These are phyloP conservation scores for Globisporangium radiosum DNA, from an alignment of 352 stramenopile species.

Conservation along the genomic window DNA sequence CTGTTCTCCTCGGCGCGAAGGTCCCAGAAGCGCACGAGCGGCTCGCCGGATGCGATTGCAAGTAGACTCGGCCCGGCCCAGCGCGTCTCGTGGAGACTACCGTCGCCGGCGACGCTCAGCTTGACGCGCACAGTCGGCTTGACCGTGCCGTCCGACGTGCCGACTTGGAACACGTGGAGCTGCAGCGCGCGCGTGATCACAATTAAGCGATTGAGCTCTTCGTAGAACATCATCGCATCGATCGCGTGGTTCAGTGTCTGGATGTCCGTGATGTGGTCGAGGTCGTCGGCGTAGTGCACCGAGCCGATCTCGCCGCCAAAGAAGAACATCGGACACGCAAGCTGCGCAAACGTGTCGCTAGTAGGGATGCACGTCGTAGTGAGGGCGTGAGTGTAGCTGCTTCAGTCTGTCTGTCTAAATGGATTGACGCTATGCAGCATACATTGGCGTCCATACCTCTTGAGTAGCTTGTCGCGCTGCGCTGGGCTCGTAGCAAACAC, in stretches of 20 bases:
- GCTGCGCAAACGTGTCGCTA: constrained; percentile 47
- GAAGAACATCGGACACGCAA: constrained; percentile 86
- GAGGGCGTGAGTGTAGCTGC: not conserved
- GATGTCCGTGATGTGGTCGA: constrained; percentile 89
- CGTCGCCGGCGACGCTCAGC: constrained; percentile 80
- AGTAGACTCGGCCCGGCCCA: constrained; percentile 89
- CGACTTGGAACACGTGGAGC: constrained; percentile 88
- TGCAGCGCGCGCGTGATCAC: constrained; percentile 89
- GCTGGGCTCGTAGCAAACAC: constrained; percentile 68
- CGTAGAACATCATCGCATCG: constrained; percentile 88
- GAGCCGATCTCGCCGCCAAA: constrained; percentile 88
- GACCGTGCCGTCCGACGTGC: constrained; percentile 67
- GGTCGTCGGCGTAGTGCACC: constrained; percentile 89
- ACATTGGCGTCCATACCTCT: constrained; percentile 20
- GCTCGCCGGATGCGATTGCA: constrained; percentile 84
- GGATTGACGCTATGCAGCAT: too few relatives aligned
- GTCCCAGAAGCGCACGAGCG: constrained; percentile 90
- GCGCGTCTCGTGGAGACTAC: constrained; percentile 70
- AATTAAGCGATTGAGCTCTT: constrained; percentile 73
- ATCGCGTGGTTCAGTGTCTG: constrained; percentile 82
- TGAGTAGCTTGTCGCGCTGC: constrained; percentile 29
- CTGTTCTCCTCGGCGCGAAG: constrained; percentile 90
- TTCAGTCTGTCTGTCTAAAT: too few relatives aligned
- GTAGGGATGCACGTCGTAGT: not conserved
- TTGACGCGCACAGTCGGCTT: constrained; percentile 86